Percentiles rank a stretch among this genome's conserved stretches.
Conservation (phyloP, 148 eudicot species). For the Limonium bicolor region DNA sequence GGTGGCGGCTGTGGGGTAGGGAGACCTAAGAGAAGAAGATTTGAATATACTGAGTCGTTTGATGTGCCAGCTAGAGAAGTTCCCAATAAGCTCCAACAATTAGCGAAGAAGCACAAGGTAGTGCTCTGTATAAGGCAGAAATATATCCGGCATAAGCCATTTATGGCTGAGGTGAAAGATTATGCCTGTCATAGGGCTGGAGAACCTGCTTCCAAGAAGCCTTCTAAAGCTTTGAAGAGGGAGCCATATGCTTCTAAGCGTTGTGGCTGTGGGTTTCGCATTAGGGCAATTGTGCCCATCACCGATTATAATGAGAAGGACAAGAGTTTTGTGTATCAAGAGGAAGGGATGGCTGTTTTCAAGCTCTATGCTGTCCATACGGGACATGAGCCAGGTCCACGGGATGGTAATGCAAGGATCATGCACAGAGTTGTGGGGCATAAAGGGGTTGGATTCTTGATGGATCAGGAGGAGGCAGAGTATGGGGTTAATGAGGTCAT, state of each 20-base stretch:
- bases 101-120: conserved; percentile 82
- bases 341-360: conserved; percentile 85
- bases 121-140: conserved; percentile 90
- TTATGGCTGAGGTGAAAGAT: conserved; percentile 98
- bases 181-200: conserved; percentile 96
- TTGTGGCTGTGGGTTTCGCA: conserved; percentile 93
- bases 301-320: conserved; percentile 86
- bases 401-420: conserved; percentile 96
- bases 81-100: conserved; percentile 37
- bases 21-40: conserved; percentile 52
- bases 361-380: conserved; percentile 93
- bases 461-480: conserved; percentile 65
- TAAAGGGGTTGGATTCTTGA: conserved; percentile 54
- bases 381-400: conserved; percentile 94
- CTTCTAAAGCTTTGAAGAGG: conserved; percentile 49
- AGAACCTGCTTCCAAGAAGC: conserved; percentile 64
- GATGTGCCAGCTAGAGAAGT: conserved; percentile 89
- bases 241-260: conserved; percentile 87
- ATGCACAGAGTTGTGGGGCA: conserved; percentile 92
- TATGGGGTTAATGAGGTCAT: conserved; percentile 65
- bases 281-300: conserved; percentile 91
- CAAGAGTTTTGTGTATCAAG: conserved; percentile 83
- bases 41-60: conserved; percentile 81
- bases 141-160: conserved; percentile 93
- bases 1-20: conserved; percentile 15